These are phyloP conservation scores for Intubia oerlemansii DNA, from an alignment of 2,329 filamentous ascomycete species.

Conservation along the genomic window DNA sequence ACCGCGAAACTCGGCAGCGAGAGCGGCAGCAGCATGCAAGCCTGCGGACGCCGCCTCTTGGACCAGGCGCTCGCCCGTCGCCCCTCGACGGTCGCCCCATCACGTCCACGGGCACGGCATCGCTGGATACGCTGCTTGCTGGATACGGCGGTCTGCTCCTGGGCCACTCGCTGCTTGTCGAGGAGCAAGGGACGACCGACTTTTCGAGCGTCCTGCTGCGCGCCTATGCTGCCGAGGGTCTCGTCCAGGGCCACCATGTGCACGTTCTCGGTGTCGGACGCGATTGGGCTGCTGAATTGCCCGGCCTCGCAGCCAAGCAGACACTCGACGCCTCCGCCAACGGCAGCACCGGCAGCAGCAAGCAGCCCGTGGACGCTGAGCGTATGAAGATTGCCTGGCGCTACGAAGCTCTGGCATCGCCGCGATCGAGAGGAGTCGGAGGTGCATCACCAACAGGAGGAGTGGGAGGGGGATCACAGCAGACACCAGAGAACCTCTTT, in stretches of 20 bases:
- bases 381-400: conserved; percentile 96
- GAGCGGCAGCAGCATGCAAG: neutral
- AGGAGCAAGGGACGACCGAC: conserved; percentile 84
- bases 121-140: conserved; percentile 65
- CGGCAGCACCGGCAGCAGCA: conserved; percentile 37
- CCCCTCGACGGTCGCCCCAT: conserved; percentile 71
- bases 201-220: conserved; percentile 68
- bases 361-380: conserved; percentile 12
- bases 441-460: neutral
- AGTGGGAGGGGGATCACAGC: neutral
- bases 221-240: conserved; percentile 83
- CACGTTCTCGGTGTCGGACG: conserved; percentile 68
- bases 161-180: conserved; percentile 59
- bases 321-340: conserved; percentile 18
- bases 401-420: conserved; percentile 52
- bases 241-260: conserved; percentile 75
- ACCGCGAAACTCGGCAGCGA: no score
- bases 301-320: conserved; percentile 34
- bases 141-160: conserved; percentile 72
- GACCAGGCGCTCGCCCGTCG: conserved; percentile 50
- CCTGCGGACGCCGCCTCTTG: conserved; percentile 12
- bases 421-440: no score
- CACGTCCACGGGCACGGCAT: conserved; percentile 77
- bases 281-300: conserved; percentile 64
- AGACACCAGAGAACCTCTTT: conserved; percentile 18